Conservation (phyloP, 805 yeast species). For the Priceomyces melissophilus region DNA sequence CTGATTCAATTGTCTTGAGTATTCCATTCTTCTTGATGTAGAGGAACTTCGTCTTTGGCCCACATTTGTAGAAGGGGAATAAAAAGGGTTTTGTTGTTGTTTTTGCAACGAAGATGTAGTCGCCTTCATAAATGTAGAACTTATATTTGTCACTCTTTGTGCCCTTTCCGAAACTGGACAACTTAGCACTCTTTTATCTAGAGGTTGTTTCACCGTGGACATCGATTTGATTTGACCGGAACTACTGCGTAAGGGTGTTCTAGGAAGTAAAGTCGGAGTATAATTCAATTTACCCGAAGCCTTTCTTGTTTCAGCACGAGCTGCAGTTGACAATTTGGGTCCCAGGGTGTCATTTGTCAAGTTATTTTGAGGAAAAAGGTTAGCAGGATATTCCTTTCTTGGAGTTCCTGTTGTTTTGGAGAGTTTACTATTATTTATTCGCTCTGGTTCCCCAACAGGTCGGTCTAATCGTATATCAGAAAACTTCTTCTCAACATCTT, state of each 20-base stretch:
- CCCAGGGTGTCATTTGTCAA: slow-evolving; percentile 3
- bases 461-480: neutral
- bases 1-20: slow-evolving; percentile 15
- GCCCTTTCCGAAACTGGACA: slow-evolving; percentile 18
- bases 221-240: slow-evolving; percentile 9
- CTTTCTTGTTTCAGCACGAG: slow-evolving; percentile 16
- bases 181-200: slow-evolving; percentile 13
- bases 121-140: slow-evolving; percentile 37
- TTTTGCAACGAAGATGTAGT: slow-evolving; percentile 37
- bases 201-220: slow-evolving; percentile 11
- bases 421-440: neutral
- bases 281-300: neutral
- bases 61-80: slow-evolving; percentile 2
- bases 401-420: slow-evolving; percentile 2
- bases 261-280: slow-evolving; percentile 5
- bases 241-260: slow-evolving; percentile 16
- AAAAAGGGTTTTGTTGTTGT: slow-evolving; percentile 16
- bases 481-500: slow-evolving; percentile 15
- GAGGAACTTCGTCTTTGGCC: slow-evolving; percentile 2
- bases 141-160: slow-evolving; percentile 6
- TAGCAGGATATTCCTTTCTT: slow-evolving; percentile 16
- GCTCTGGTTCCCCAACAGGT: neutral
- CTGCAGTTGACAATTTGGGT: slow-evolving; percentile 15
- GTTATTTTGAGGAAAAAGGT: slow-evolving; percentile 11
- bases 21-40: slow-evolving; percentile 9